Percentiles rank a stretch among this genome's conserved stretches.
Evolutionary conservation across 2,329 filamentous ascomycete species (phyloP).

Genomic region (Tolypocladium amazonense): DNA sequence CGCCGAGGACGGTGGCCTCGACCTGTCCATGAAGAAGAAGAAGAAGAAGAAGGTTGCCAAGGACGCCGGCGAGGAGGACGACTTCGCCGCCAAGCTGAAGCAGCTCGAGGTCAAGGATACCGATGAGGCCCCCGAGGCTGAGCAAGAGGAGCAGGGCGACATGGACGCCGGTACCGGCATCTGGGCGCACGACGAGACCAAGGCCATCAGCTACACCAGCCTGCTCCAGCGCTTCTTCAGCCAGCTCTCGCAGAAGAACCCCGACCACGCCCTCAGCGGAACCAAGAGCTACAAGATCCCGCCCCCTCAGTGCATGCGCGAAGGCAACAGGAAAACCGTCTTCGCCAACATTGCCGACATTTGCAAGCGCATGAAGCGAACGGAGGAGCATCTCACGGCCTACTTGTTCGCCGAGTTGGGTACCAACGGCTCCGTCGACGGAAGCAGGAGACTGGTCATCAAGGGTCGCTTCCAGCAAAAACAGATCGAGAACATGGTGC

Average conservation of each 20-base stretch:
- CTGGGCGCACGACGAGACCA: constrained; percentile 73
- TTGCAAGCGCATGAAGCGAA: constrained; percentile 98
- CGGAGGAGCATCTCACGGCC: constrained; percentile 92
- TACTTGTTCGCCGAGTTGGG: constrained; percentile 98
- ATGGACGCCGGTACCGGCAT: constrained; percentile 82
- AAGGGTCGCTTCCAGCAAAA: constrained; percentile 99
- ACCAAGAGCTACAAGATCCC: constrained; percentile 98
- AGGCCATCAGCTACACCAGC: constrained; percentile 71
- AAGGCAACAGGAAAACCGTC: constrained; percentile 99
- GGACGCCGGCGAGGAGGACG: constrained; percentile 51
- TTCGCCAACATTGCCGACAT: constrained; percentile 99
- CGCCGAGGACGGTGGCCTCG: constrained; percentile 41
- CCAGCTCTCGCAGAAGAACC: constrained; percentile 90
- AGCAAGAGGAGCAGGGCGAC: constrained; percentile 55
- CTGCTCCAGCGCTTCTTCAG: constrained; percentile 90
- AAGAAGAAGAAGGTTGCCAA: constrained; percentile 54
- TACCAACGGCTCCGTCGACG: constrained; percentile 92
- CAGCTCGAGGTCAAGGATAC: constrained; percentile 57
- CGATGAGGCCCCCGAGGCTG: constrained; percentile 39
- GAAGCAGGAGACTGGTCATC: constrained; percentile 86
- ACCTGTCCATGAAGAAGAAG: constrained; percentile 72
- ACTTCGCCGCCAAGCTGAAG: constrained; percentile 49
- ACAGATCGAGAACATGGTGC: constrained; percentile 93
- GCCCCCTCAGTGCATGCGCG: constrained; percentile 93
- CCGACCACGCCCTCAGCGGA: constrained; percentile 81